Base-by-base conservation (phyloP, 306 rosid genomes). In the Parietaria judaica region DNA sequence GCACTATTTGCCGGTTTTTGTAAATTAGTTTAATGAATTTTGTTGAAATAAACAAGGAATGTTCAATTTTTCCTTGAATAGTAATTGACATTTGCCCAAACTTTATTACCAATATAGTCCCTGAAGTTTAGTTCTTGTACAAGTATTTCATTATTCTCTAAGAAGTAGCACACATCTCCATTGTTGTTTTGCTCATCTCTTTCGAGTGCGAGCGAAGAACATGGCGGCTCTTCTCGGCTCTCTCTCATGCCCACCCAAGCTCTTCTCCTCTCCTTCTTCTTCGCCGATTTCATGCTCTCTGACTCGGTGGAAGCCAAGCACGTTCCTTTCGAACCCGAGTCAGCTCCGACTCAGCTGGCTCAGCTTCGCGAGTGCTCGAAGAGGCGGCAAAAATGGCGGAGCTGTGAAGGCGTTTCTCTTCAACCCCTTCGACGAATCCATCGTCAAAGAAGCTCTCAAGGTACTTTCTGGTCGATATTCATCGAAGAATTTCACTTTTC, bases 401-500 rank as follows among this genome's bases (percentile, higher is more conserved):
- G 53, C 53, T 11, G 77, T 83, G 69, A 72, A 60, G 36, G 80
- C 86, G 6, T 79, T 72, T 70, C 81, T 83, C 74, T 80, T 76
- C 73, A 90, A 85, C 76, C 94, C 96, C 36, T 63, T 35, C 3
- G 79, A 83, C 16, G 95, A 90, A 41, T 95, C 89, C 54, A 63
- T 90, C 57, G 6, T 81, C 67, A 69, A 71, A 67, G 86, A 90
- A 71, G 95, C 86, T 57, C 68, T 87, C 63, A 88, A 90, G 97
- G 97, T 88, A 64, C 14, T 46, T 8, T 49, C 17, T 6, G 8
- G 36, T 23, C 31, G 31, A 23, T 23, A 23, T 2, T 23, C 31
- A 0, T 23, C 31, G 31, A 23, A 23, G 31, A 23, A 23, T 23
- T 23, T 23, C 31, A 2, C 31, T 23, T 23, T 23, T 23, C 31